phyloP scores from a whole-genome alignment of 2,329 filamentous ascomycete genomes.

The Colletotrichum sp. region DNA sequence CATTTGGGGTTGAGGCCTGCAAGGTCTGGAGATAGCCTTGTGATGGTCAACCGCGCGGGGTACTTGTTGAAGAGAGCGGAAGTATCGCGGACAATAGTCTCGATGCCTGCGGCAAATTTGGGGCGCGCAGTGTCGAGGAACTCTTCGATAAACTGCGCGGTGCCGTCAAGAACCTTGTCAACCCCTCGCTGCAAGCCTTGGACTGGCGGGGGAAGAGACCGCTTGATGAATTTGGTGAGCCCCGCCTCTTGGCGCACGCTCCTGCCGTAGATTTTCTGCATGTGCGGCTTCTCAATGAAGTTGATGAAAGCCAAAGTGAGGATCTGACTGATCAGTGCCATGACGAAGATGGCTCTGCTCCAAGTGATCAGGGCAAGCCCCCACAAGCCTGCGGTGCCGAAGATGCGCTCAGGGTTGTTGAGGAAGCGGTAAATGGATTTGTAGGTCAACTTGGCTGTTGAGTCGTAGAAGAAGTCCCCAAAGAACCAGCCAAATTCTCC shows the following conservation, averaged over 20 bases:
- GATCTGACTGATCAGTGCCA: constrained; percentile 85
- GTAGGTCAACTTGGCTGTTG: constrained; percentile 87
- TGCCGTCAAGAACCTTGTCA: constrained; percentile 85
- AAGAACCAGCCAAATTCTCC: constrained; percentile 99
- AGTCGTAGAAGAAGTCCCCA: constrained; percentile 97
- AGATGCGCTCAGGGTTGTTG: constrained; percentile 94
- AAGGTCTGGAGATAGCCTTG: constrained; percentile 78
- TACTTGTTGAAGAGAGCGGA: constrained; percentile 88
- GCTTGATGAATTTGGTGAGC: constrained; percentile 88
- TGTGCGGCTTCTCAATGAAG: constrained; percentile 93
- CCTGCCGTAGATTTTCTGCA: constrained; percentile 95
- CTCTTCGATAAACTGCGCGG: constrained; percentile 88
- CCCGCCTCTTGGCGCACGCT: constrained; percentile 86
- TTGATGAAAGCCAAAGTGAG: constrained; percentile 88
- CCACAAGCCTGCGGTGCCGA: constrained; percentile 95
- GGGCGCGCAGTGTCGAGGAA: constrained; percentile 85
- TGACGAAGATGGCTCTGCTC: constrained; percentile 83
- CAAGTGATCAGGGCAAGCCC: constrained; percentile 92
- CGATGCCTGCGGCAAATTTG: constrained; percentile 85
- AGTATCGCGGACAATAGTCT: constrained; percentile 86
- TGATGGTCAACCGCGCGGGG: constrained; percentile 84
- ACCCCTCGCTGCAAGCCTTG: constrained; percentile 85
- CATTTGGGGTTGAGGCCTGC: constrained; percentile 80
- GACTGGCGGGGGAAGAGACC: constrained; percentile 82
- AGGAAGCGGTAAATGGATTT: constrained; percentile 97